Conservation (phyloP, 305 asterid genomes). For the Galium porrigens region DNA sequence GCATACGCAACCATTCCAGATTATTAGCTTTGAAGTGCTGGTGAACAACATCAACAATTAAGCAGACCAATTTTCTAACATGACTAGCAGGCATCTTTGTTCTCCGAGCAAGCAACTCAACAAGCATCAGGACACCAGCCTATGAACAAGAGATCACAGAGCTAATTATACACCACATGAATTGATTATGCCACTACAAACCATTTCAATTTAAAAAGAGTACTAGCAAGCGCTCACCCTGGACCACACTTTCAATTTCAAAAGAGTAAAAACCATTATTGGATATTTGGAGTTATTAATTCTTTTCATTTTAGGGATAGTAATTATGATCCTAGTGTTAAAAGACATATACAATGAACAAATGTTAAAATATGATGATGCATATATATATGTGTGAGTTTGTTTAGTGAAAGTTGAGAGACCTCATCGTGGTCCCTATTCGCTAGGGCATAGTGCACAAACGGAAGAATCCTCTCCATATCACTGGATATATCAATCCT, state of each 20-base stretch:
- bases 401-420: neutral
- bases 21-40: constrained; percentile 41
- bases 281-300: too few relatives aligned
- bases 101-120: constrained; percentile 64
- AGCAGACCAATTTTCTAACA: constrained; percentile 53
- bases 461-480: constrained; percentile 61
- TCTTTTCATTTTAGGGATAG: too few relatives aligned
- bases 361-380: neutral
- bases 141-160: constrained; percentile 15
- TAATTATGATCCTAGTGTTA: neutral
- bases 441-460: constrained; percentile 34
- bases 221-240: neutral
- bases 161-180: neutral
- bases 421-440: constrained; percentile 48
- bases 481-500: constrained; percentile 37
- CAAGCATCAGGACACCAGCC: constrained; percentile 88
- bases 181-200: neutral
- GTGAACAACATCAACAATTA: constrained; percentile 48
- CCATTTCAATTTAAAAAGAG: neutral
- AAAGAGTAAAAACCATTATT: too few relatives aligned
- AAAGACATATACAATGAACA: neutral
- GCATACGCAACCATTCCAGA: constrained; percentile 61
- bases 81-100: constrained; percentile 44
- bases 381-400: too few relatives aligned
- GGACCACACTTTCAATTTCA: neutral